These are phyloP conservation scores for Bryoerythrophyllum caledonicum DNA, from an alignment of 225 moss, liverwort and hornwort genomes.

Conservation along the genomic window DNA sequence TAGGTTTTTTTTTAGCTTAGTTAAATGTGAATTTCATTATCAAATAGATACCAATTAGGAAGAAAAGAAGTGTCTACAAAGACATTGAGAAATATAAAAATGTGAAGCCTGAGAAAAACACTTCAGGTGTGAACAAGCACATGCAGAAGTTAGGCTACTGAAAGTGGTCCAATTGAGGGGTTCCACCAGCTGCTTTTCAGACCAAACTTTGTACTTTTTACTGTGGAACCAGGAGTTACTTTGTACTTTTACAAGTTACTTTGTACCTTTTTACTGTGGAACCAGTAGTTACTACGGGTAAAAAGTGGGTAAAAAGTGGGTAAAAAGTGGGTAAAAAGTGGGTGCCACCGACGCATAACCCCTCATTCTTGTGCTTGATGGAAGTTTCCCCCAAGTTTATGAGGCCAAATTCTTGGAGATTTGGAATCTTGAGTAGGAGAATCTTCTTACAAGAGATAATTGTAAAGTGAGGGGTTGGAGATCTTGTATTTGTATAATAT, in stretches of 20 bases:
- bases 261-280: not conserved
- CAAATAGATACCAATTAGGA: too few relatives aligned
- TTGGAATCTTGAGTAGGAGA: not conserved
- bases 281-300: not conserved
- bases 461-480: too few relatives aligned
- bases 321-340: not conserved
- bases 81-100: not conserved
- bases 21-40: too few relatives aligned
- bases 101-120: not conserved
- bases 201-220: not conserved
- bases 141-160: not conserved
- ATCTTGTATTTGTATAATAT: too few relatives aligned
- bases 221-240: not conserved
- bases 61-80: too few relatives aligned
- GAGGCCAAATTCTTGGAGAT: constrained; percentile 18
- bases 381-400: not conserved
- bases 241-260: too few relatives aligned
- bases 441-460: too few relatives aligned
- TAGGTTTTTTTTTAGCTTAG: too few relatives aligned
- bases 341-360: not conserved
- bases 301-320: not conserved
- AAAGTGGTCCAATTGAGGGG: not conserved
- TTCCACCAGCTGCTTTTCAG: not conserved
- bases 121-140: not conserved
- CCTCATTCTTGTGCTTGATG: not conserved